Conservation (phyloP, 2,329 filamentous ascomycete genomes). For the Penicillium sp. region DNA sequence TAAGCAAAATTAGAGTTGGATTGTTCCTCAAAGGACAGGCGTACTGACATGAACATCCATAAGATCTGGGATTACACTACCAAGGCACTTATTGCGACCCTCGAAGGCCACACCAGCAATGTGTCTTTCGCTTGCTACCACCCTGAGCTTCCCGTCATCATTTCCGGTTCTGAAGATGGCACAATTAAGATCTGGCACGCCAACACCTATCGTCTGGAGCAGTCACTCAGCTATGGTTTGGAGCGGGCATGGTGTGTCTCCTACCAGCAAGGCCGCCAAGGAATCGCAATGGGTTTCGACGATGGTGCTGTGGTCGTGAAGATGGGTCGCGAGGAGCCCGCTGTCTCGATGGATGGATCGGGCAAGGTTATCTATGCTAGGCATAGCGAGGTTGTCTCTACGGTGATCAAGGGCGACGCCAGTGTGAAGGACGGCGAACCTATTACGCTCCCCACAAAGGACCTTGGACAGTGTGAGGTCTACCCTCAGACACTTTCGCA, state of each 20-base stretch:
- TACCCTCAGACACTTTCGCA: constrained; percentile 94
- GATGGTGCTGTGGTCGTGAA: constrained; percentile 98
- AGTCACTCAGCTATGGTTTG: constrained; percentile 92
- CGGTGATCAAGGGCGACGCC: constrained; percentile 92
- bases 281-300: constrained; percentile 93
- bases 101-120: constrained; percentile 97
- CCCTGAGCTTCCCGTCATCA: constrained; percentile 93
- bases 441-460: constrained; percentile 85
- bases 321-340: constrained; percentile 94
- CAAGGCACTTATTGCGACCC: constrained; percentile 92
- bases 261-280: constrained; percentile 92
- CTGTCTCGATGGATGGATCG: constrained; percentile 94
- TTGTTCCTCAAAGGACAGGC: background rate
- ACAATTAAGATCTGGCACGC: constrained; percentile 99
- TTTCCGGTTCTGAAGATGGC: constrained; percentile 96
- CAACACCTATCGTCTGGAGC: constrained; percentile 94
- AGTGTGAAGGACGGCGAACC: constrained; percentile 84
- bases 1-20: background rate
- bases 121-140: constrained; percentile 98
- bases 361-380: constrained; percentile 96
- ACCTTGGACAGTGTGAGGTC: constrained; percentile 92
- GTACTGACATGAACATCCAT: background rate
- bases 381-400: constrained; percentile 92
- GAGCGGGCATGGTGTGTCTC: constrained; percentile 98
- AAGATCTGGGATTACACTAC: constrained; percentile 94